Percentiles rank a stretch among this genome's conserved stretches.
Evolutionary conservation across 495 filamentous ascomycete species (phyloP).

Genomic region (Aspergillus carlsbadensis): DNA sequence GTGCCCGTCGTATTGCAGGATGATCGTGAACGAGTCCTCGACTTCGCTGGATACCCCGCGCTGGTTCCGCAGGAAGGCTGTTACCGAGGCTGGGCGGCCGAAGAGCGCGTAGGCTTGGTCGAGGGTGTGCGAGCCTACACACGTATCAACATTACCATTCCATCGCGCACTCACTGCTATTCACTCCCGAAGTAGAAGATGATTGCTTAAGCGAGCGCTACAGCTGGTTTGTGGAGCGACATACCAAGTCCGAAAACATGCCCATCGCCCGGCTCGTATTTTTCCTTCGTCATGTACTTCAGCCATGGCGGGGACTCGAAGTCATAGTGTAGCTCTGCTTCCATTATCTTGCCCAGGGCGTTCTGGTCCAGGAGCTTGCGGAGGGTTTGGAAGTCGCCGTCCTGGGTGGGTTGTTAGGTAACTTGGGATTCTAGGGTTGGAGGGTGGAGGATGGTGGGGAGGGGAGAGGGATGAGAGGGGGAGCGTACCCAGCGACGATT

Average conservation of each 20-base stretch:
- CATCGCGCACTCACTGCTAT: too few species aligned
- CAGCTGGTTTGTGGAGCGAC: too few species aligned
- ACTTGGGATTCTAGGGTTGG: not conserved
- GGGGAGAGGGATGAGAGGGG: not conserved
- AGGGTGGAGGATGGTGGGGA: too few species aligned
- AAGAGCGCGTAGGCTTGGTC: constrained; percentile 6
- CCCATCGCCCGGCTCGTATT: not conserved
- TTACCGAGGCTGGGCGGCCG: not conserved
- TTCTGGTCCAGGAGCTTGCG: not conserved
- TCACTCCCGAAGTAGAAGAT: too few species aligned
- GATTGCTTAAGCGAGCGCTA: too few species aligned
- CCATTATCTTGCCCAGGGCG: not conserved
- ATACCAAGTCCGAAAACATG: not conserved
- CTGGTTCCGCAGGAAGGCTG: not conserved
- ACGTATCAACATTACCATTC: too few species aligned
- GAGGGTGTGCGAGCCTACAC: not conserved
- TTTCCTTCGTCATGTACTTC: not conserved
- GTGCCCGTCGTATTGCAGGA: not conserved
- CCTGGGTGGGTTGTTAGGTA: not conserved
- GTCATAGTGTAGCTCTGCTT: constrained; percentile 5
- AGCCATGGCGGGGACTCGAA: not conserved
- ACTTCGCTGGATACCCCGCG: not conserved
- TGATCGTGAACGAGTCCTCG: constrained; percentile 6
- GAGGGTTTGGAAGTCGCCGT: not conserved
- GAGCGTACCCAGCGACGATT: not conserved